phyloP scores from a whole-genome alignment of 495 filamentous ascomycete species.

The Trichocladium antarcticum region DNA sequence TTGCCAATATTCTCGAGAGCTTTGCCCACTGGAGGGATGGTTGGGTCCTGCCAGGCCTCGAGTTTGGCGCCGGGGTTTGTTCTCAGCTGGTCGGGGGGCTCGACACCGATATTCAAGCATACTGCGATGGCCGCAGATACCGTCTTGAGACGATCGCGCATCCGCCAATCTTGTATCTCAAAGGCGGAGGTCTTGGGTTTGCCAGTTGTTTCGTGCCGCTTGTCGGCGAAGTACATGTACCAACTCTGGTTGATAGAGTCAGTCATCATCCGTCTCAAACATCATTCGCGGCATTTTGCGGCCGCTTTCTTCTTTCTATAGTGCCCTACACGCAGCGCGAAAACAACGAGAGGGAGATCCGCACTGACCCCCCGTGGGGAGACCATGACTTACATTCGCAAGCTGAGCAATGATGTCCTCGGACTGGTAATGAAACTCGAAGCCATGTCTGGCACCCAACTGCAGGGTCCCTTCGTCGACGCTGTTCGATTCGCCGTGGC shows the following conservation, averaged over 20 bases:
- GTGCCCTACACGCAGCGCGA: too few relatives aligned
- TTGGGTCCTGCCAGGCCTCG: constrained; percentile 95
- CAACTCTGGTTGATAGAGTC: constrained; percentile 48
- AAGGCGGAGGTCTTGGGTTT: constrained; percentile 55
- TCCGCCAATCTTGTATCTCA: constrained; percentile 83
- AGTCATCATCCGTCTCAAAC: too few relatives aligned
- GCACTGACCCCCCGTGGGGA: too few relatives aligned
- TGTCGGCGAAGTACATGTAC: constrained; percentile 99
- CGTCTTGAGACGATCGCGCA: constrained; percentile 92
- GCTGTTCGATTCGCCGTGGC: constrained; percentile 29
- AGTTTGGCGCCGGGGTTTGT: constrained; percentile 85
- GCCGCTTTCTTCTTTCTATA: too few relatives aligned
- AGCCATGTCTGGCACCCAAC: constrained; percentile 52
- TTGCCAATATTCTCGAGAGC: constrained; percentile 92
- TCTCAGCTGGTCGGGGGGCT: constrained; percentile 89
- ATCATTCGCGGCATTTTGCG: too few relatives aligned
- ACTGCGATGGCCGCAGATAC: constrained; percentile 88
- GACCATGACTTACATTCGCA: constrained; percentile 39
- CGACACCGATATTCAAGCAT: constrained; percentile 94
- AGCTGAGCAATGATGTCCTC: constrained; percentile 51
- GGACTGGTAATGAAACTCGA: constrained; percentile 58
- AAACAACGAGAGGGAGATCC: too few relatives aligned
- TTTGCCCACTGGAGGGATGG: constrained; percentile 64
- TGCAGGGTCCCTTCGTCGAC: constrained; percentile 29
- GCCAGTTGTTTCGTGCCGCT: constrained; percentile 92